Evolutionary conservation across 805 yeast genomes (phyloP).

Genomic region (Candida nonsorbophila): DNA sequence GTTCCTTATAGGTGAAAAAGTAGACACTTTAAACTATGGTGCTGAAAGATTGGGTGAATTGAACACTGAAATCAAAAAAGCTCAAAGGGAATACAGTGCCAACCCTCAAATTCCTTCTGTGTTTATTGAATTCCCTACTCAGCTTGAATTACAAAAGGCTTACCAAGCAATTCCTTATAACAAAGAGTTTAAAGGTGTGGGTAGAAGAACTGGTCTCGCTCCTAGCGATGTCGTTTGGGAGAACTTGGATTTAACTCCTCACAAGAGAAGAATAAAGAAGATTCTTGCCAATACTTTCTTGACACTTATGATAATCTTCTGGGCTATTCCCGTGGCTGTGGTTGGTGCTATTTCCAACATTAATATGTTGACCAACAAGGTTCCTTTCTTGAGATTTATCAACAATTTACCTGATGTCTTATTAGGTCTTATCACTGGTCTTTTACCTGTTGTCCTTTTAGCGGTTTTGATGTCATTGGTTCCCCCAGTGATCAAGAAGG

Average conservation of each 20-base stretch:
- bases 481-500: constrained; percentile 58
- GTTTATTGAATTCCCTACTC: constrained; percentile 76
- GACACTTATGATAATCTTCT: constrained; percentile 53
- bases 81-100: constrained; percentile 50
- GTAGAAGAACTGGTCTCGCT: constrained; percentile 54
- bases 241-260: constrained; percentile 56
- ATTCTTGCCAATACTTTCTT: constrained; percentile 58
- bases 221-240: constrained; percentile 88
- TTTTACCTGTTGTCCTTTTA: constrained; percentile 63
- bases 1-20: constrained; percentile 74
- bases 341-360: constrained; percentile 72
- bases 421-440: constrained; percentile 61
- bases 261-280: constrained; percentile 52
- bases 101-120: constrained; percentile 60
- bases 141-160: constrained; percentile 84
- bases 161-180: constrained; percentile 72
- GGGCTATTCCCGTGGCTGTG: constrained; percentile 78
- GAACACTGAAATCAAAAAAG: constrained; percentile 56
- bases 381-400: constrained; percentile 53
- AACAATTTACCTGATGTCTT: constrained; percentile 48
- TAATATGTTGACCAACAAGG: constrained; percentile 48
- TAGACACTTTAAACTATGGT: constrained; percentile 74
- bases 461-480: constrained; percentile 61
- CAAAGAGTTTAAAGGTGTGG: constrained; percentile 40
- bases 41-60: constrained; percentile 62